Base-by-base conservation (phyloP, 352 stramenopile species). In the Globisporangium megalacanthum region DNA sequence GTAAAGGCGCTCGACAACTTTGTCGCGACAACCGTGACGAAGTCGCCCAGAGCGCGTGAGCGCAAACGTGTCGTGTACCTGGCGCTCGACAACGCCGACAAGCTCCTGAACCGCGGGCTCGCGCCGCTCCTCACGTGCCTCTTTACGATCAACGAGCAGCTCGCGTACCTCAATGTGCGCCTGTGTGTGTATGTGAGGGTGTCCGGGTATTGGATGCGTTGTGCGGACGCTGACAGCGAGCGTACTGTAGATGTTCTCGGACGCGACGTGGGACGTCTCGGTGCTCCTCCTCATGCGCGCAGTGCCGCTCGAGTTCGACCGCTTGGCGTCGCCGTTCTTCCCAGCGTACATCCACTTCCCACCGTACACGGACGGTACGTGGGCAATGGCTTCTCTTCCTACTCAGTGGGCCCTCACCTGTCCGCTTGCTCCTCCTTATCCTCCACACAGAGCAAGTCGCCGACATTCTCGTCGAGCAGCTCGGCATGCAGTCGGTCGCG, bases 141-240 rank as follows among this genome's bases (percentile, higher is more conserved):
- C 20, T 85, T 80, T 55, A 76, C 77, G 19, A 80, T 92, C 45
- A 88, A 84, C 47, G 75, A 89, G 47, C 79, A 90, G 42, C 71
- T 86, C 33, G 63, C 65, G 42, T 86, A 77, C 53, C 56, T 84
- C 19, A 74, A 83, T 62, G 77, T 89, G 6, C 0, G 42, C 11
- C 4, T n/a, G 42, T 9, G 17, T 9, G 42, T 47, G n/a, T n/a
- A n/a, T n/a, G n/a, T 25, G 6, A 25, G n/a, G 7, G 10, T 25
- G 6, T 22, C n/a, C 25, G 0, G 5, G 6, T 6, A 6, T 25
- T n/a, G 20, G 1, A 3, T 48, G 10, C 2, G 1, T 29, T 14
- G 1, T 45, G 63, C 29, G 45, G 10, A 54, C 55, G n/a, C 47
- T 64, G n/a, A n/a, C 19, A 4, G 4, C 52, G 41, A 33, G 37